Evolutionary conservation across 2,329 filamentous ascomycete species (phyloP).

Genomic region (Arthrinium puccinioides): DNA sequence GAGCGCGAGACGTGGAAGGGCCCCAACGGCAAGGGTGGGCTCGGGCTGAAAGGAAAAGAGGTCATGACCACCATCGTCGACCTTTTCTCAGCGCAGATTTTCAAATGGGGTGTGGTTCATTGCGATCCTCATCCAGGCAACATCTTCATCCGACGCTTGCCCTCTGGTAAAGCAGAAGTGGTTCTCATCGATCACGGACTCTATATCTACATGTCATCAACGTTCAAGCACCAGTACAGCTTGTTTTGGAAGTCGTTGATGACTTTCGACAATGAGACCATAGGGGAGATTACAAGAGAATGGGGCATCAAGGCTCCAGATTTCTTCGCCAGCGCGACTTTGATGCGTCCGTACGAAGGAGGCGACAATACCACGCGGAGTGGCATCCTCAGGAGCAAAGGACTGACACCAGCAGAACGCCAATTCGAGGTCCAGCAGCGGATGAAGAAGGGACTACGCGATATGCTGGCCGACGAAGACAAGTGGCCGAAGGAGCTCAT

Average conservation of each 20-base stretch:
- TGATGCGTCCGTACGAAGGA: slow-evolving; percentile 86
- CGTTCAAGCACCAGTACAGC: slow-evolving; percentile 80
- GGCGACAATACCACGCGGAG: slow-evolving; percentile 62
- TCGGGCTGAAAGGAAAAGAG: slow-evolving; percentile 74
- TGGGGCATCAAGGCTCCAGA: slow-evolving; percentile 91
- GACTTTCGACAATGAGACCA: slow-evolving; percentile 83
- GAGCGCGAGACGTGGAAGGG: slow-evolving; percentile 75
- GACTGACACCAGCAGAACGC: slow-evolving; percentile 57
- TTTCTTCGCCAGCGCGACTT: slow-evolving; percentile 82
- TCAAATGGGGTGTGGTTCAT: slow-evolving; percentile 91
- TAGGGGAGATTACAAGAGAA: slow-evolving; percentile 60
- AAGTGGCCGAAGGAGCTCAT: slow-evolving; percentile 88
- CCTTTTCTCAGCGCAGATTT: slow-evolving; percentile 95
- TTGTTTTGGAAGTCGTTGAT: slow-evolving; percentile 91
- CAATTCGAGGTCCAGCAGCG: slow-evolving; percentile 85
- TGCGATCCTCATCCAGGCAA: slow-evolving; percentile 97
- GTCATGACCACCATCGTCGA: slow-evolving; percentile 97
- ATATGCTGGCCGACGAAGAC: slow-evolving; percentile 74
- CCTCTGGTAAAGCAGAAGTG: slow-evolving; percentile 76
- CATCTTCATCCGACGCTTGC: slow-evolving; percentile 85
- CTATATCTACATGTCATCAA: slow-evolving; percentile 82
- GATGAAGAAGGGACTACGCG: slow-evolving; percentile 61
- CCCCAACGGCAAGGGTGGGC: slow-evolving; percentile 62
- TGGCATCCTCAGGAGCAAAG: slow-evolving; percentile 58
- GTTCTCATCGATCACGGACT: slow-evolving; percentile 96